These are phyloP conservation scores for Cercospora zeae-maydis DNA, from an alignment of 2,329 filamentous ascomycete species.

Conservation along the genomic window DNA sequence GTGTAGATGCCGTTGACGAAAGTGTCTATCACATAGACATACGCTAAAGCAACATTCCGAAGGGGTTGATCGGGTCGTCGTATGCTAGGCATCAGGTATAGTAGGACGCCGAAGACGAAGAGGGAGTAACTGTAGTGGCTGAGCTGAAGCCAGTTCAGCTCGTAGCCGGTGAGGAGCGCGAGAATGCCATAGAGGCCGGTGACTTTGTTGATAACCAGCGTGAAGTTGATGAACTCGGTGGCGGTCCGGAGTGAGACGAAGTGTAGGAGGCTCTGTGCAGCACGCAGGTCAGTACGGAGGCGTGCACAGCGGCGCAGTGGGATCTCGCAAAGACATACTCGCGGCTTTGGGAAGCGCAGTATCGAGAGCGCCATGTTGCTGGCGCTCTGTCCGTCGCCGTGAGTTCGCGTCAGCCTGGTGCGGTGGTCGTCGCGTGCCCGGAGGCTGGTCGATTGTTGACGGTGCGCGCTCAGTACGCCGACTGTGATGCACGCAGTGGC, in stretches of 20 bases:
- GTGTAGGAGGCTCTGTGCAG: constrained; percentile 71
- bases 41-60: constrained; percentile 75
- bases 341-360: constrained; percentile 18
- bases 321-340: constrained; percentile 4
- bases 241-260: constrained; percentile 83
- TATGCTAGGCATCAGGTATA: constrained; percentile 73
- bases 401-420: neutral
- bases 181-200: constrained; percentile 87
- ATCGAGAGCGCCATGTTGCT: constrained; percentile 13
- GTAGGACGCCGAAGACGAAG: constrained; percentile 62
- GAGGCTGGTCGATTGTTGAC: neutral
- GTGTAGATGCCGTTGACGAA: constrained; percentile 80
- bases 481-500: neutral
- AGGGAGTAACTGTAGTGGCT: constrained; percentile 91
- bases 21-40: constrained; percentile 80
- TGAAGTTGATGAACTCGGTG: constrained; percentile 77
- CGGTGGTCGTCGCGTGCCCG: constrained; percentile 4
- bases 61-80: constrained; percentile 55
- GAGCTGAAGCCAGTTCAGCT: constrained; percentile 76
- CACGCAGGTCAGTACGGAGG: neutral
- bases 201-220: constrained; percentile 86
- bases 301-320: neutral
- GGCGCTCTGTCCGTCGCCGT: neutral
- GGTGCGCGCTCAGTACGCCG: neutral
- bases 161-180: constrained; percentile 80